A percentile compares a stretch with the other conserved stretches of the same genome.
These are phyloP conservation scores for Cenchrus americanus DNA, from an alignment of 176 grass and related monocot genomes.

Conservation along the genomic window DNA sequence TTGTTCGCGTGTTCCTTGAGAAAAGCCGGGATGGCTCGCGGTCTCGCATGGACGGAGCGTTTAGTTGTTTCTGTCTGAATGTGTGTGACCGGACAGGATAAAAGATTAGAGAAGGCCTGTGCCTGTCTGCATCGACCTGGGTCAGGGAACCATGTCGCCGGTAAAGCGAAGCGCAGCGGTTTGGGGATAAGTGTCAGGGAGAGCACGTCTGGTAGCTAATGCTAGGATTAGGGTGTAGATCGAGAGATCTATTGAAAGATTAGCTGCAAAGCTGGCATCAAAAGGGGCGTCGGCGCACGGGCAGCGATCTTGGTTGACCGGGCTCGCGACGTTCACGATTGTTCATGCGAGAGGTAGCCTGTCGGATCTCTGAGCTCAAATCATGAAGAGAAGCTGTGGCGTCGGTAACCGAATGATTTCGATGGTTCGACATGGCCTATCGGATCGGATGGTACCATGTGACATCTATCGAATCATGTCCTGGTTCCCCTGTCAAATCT, in stretches of 20 bases:
- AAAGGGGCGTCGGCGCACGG: constrained; percentile 14
- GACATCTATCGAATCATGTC: neutral
- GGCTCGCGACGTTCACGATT: neutral
- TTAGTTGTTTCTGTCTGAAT: constrained; percentile 9
- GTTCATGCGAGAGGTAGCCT: too few relatives aligned
- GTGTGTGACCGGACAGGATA: neutral
- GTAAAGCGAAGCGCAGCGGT: neutral
- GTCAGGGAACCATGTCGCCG: neutral
- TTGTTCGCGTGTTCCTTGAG: constrained; percentile 17
- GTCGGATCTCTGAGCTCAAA: constrained; percentile 6
- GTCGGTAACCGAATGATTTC: neutral
- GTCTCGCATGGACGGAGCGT: neutral
- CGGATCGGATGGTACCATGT: neutral
- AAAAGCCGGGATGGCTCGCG: neutral
- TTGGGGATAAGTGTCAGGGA: constrained; percentile 7
- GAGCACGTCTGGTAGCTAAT: constrained; percentile 2
- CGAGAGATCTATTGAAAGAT: neutral
- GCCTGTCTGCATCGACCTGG: neutral
- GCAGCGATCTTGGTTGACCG: constrained; percentile 1
- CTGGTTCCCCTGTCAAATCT: neutral
- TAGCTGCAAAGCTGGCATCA: constrained; percentile 30
- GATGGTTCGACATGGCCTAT: neutral
- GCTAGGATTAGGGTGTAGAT: neutral
- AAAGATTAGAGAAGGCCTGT: neutral
- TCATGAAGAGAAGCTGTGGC: neutral